Evolutionary conservation across 139 green algal species (phyloP).

Genomic region (Chlamydomonas sp.): DNA sequence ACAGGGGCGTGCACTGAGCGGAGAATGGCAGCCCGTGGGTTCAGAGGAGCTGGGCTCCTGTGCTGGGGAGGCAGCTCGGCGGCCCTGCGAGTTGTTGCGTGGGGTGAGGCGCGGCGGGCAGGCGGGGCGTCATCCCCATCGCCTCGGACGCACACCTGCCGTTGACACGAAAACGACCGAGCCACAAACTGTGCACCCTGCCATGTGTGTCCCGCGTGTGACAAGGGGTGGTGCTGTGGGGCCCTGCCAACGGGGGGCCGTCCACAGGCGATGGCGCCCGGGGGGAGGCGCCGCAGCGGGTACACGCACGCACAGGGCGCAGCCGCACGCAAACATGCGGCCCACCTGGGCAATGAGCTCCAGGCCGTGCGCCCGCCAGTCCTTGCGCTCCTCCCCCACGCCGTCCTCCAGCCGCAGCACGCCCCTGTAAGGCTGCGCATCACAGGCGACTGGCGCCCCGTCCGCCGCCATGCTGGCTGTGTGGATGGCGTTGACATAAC

Average conservation of each 20-base stretch:
- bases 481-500: conserved; percentile 40
- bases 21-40: conserved; percentile 85
- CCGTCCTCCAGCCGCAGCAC: conserved; percentile 10
- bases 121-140: too few species aligned
- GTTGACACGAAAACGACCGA: too few species aligned
- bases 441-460: background rate
- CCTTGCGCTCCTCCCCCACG: conserved; percentile 15
- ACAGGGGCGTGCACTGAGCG: background rate
- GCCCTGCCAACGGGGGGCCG: too few species aligned
- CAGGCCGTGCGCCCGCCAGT: conserved; percentile 37
- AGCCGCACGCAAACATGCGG: background rate
- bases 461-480: conserved; percentile 29
- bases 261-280: too few species aligned
- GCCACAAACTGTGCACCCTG: too few species aligned
- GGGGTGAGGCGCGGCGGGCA: too few species aligned
- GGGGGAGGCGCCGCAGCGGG: background rate
- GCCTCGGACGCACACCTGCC: too few species aligned
- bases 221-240: too few species aligned
- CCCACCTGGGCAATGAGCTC: conserved; percentile 36
- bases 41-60: conserved; percentile 66
- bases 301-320: background rate
- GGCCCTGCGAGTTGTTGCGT: too few species aligned
- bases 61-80: too few species aligned
- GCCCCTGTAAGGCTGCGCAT: background rate
- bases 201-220: too few species aligned